Evolutionary conservation across 345 rosid species (phyloP).

Genomic region (Schrenkiella parvula): DNA sequence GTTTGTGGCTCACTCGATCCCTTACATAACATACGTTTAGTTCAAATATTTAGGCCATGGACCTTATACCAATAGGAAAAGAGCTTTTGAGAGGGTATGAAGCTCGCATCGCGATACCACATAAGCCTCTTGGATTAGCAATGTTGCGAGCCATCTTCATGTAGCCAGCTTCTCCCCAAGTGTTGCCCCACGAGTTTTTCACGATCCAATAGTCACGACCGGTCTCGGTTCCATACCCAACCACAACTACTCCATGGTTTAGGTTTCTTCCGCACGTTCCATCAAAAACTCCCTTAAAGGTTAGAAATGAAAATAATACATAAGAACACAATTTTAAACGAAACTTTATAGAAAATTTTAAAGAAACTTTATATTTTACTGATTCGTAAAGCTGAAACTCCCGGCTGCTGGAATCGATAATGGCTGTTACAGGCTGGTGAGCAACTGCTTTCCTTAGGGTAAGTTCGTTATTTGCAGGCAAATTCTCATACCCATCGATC

Average conservation of each 20-base stretch:
- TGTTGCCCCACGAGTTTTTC: conserved; percentile 71
- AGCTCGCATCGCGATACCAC: conserved; percentile 82
- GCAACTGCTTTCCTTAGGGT: conserved; percentile 61
- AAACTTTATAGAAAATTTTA: not conserved
- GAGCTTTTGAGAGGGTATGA: conserved; percentile 75
- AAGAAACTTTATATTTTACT: conserved; percentile 31
- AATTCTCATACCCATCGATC: conserved; percentile 66
- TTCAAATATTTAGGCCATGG: not conserved
- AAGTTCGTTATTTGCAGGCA: conserved; percentile 49
- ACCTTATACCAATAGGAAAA: not conserved
- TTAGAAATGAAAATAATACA: not conserved
- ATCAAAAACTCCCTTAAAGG: conserved; percentile 10
- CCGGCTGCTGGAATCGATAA: conserved; percentile 65
- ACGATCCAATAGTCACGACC: conserved; percentile 78
- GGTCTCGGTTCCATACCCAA: conserved; percentile 73
- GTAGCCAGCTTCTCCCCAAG: conserved; percentile 84
- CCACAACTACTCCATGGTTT: conserved; percentile 70
- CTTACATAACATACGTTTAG: not conserved
- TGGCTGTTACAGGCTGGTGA: conserved; percentile 70
- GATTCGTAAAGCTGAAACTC: conserved; percentile 78
- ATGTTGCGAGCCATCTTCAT: conserved; percentile 60
- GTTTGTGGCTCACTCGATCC: not conserved
- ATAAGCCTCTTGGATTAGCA: conserved; percentile 45
- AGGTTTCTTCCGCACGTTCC: conserved; percentile 36
- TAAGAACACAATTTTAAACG: not conserved